These are phyloP conservation scores for Teratosphaeria destructans DNA, from an alignment of 2,329 filamentous ascomycete genomes.

Conservation along the genomic window DNA sequence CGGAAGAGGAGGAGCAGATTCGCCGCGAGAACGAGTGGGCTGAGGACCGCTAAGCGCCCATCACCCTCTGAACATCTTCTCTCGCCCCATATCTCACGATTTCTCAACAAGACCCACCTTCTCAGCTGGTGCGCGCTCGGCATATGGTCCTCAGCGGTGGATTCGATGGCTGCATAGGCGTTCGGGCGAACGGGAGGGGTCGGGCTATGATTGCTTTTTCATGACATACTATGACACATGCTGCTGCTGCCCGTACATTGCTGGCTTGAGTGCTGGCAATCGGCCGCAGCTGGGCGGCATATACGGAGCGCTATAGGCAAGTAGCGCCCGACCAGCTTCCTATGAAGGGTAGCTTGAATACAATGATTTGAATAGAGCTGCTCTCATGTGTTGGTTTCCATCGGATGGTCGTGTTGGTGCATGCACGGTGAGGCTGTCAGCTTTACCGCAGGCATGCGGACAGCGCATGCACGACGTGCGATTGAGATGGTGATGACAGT, in stretches of 20 bases:
- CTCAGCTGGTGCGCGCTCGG: not conserved
- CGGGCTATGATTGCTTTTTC: not conserved
- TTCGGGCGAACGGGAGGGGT: not conserved
- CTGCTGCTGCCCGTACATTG: not conserved
- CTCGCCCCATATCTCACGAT: not conserved
- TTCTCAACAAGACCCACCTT: not conserved
- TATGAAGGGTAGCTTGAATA: not conserved
- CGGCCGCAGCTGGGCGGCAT: not conserved
- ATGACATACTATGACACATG: not conserved
- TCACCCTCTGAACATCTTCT: not conserved
- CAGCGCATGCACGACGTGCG: no score
- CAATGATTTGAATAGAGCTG: not conserved
- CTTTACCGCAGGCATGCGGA: not conserved
- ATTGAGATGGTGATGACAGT: no score
- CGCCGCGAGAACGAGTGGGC: constrained; percentile 45
- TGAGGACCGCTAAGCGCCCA: constrained; percentile 23
- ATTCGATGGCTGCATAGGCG: not conserved
- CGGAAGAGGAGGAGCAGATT: constrained; percentile 96
- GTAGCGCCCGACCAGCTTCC: not conserved
- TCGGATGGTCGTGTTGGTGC: no score
- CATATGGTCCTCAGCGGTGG: not conserved
- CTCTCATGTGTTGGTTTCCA: not conserved
- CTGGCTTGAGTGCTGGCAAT: not conserved
- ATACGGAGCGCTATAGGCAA: not conserved
- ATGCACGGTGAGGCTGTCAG: not conserved